These are phyloP conservation scores for Acer yangbiense DNA, from an alignment of 345 rosid species.

Conservation along the genomic window DNA sequence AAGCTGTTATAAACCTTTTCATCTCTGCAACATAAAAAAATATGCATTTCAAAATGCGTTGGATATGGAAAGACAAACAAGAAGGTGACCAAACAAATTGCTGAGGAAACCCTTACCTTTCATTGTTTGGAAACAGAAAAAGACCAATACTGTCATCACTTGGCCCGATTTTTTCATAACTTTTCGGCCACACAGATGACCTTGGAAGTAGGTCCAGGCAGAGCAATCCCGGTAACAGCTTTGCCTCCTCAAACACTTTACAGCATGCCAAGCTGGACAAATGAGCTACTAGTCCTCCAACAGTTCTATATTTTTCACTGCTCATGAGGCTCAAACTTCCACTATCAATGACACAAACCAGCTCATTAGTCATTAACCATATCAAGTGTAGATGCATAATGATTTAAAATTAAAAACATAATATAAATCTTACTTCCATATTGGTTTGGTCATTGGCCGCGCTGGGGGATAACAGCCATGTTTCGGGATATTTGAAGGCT, in stretches of 20 bases:
- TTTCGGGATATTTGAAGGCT: background rate
- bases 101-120: conserved; percentile 38
- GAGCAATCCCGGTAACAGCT: conserved; percentile 40
- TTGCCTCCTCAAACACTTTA: conserved; percentile 48
- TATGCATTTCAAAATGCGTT: conserved; percentile 1
- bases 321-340: conserved; percentile 42
- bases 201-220: conserved; percentile 54
- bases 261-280: conserved; percentile 64
- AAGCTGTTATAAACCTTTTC: conserved; percentile 44
- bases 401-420: conserved; percentile 1
- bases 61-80: background rate
- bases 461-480: conserved; percentile 31
- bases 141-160: conserved; percentile 56
- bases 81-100: background rate
- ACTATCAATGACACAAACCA: conserved; percentile 35
- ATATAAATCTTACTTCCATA: conserved; percentile 58
- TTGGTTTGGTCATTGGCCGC: conserved; percentile 45
- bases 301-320: conserved; percentile 17
- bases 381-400: background rate
- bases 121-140: conserved; percentile 57
- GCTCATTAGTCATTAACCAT: background rate
- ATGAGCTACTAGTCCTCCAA: conserved; percentile 51
- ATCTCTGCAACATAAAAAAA: conserved; percentile 34
- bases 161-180: conserved; percentile 51
- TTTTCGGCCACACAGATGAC: conserved; percentile 59